Evolutionary conservation across 2,329 filamentous ascomycete species (phyloP).

Genomic region (Hymenoscyphus linearis): DNA sequence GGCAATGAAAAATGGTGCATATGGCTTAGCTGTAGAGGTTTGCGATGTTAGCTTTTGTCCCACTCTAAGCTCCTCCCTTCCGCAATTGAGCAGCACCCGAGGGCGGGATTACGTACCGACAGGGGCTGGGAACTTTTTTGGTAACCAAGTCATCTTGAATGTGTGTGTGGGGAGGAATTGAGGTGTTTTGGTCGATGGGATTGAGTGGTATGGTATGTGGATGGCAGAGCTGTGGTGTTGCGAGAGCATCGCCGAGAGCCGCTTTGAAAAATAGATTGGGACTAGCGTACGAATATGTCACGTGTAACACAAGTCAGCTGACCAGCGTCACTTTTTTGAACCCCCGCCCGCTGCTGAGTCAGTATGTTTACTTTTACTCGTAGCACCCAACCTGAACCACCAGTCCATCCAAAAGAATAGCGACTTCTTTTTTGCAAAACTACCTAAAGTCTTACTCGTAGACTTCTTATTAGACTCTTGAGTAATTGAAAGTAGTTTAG

Average conservation of each 20-base stretch:
- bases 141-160: slow-evolving; percentile 69
- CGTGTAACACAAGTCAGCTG: neutral
- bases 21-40: slow-evolving; percentile 66
- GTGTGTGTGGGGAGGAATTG: slow-evolving; percentile 35
- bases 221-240: slow-evolving; percentile 11
- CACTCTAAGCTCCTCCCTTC: neutral
- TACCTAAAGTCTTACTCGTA: too few species aligned
- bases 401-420: too few species aligned
- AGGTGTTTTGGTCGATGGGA: slow-evolving; percentile 20
- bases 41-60: neutral
- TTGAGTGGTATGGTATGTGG: slow-evolving; percentile 8
- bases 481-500: neutral
- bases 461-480: neutral
- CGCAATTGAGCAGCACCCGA: neutral
- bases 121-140: slow-evolving; percentile 78
- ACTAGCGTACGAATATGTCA: neutral
- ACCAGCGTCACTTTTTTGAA: neutral
- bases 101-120: slow-evolving; percentile 56
- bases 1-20: slow-evolving; percentile 90
- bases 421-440: too few species aligned
- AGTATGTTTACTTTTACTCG: neutral
- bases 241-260: slow-evolving; percentile 14
- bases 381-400: too few species aligned
- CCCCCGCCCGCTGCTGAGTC: neutral
- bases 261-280: slow-evolving; percentile 5